Percentiles rank a stretch among this genome's conserved stretches.
phyloP scores from a whole-genome alignment of 2,329 filamentous ascomycete genomes.

The Tolypocladium pustulatum region DNA sequence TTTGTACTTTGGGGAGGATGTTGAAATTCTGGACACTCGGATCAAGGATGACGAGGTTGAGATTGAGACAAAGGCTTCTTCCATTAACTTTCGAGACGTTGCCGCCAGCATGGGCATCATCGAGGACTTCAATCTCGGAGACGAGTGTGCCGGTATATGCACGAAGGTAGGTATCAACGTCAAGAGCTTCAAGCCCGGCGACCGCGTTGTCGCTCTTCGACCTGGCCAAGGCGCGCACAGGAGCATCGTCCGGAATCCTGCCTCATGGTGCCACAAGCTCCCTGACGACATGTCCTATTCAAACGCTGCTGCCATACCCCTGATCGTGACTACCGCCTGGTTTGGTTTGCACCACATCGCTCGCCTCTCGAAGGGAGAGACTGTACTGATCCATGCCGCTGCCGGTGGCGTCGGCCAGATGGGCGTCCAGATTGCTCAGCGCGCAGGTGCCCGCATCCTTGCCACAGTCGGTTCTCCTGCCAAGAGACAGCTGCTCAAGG shows the following conservation, averaged over 20 bases:
- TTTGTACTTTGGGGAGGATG: background rate
- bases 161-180: background rate
- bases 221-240: background rate
- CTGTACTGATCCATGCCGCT: conserved; percentile 26
- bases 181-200: background rate
- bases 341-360: conserved; percentile 15
- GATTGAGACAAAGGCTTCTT: background rate
- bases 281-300: background rate
- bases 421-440: conserved; percentile 24
- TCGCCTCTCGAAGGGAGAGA: conserved; percentile 10
- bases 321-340: conserved; percentile 16
- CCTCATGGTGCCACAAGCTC: background rate
- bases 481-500: conserved; percentile 16
- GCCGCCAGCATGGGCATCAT: background rate
- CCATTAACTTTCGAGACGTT: background rate
- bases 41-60: background rate
- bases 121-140: background rate
- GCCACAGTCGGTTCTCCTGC: conserved; percentile 21
- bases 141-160: background rate
- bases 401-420: conserved; percentile 25
- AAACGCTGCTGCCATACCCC: conserved; percentile 15
- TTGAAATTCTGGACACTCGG: background rate
- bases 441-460: conserved; percentile 24
- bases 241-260: background rate
- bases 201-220: background rate